Evolutionary conservation across 2,329 filamentous ascomycete species (phyloP).

Genomic region (Hymenoscyphus fraxineus): DNA sequence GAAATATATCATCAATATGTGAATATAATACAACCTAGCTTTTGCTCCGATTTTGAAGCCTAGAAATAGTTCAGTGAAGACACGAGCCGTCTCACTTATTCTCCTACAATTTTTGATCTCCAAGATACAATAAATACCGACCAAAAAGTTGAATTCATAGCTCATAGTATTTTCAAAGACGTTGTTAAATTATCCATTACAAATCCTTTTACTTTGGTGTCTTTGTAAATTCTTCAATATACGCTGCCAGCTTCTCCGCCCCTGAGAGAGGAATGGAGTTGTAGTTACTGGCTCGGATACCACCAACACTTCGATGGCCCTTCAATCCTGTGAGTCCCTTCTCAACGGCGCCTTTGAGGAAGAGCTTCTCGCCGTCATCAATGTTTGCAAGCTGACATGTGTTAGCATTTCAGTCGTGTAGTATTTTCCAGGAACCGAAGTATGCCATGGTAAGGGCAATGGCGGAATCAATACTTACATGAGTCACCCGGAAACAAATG

Average conservation of each 20-base stretch:
- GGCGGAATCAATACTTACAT: constrained; percentile 34
- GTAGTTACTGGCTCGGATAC: constrained; percentile 84
- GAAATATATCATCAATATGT: too few species aligned
- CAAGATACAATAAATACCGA: background rate
- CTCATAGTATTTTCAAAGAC: background rate
- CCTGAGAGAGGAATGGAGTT: constrained; percentile 72
- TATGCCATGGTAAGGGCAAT: background rate
- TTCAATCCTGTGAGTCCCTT: constrained; percentile 74
- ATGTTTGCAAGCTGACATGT: constrained; percentile 44
- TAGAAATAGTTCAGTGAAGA: too few species aligned
- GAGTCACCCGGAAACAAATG: constrained; percentile 77
- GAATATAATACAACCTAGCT: too few species aligned
- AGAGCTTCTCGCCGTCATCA: constrained; percentile 71
- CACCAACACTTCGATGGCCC: constrained; percentile 82
- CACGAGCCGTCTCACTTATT: too few species aligned
- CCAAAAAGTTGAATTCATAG: background rate
- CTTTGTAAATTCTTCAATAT: constrained; percentile 53
- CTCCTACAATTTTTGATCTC: too few species aligned
- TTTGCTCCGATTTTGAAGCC: too few species aligned
- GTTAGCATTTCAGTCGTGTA: constrained; percentile 1
- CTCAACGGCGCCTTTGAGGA: constrained; percentile 68
- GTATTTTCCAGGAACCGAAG: background rate
- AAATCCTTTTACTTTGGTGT: constrained; percentile 2
- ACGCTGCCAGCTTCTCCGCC: constrained; percentile 63
- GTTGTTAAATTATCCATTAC: background rate